These are phyloP conservation scores for Mycena galopus DNA, from an alignment of 768 basidiomycete species.

Conservation along the genomic window DNA sequence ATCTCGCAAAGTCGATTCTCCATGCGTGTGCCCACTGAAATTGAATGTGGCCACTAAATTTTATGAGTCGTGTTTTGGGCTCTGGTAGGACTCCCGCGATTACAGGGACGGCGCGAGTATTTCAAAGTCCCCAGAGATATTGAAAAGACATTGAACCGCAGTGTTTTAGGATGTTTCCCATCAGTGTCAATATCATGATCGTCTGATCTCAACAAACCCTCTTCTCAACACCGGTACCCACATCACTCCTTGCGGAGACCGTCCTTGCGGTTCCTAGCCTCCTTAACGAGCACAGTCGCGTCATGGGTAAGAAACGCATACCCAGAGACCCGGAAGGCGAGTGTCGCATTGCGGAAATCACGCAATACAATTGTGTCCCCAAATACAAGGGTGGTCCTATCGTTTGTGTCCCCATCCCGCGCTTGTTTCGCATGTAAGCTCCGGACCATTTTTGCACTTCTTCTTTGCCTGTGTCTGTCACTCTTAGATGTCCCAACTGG, in stretches of 20 bases:
- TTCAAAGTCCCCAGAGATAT: no score
- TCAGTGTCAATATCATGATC: background rate
- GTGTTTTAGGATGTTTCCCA: background rate
- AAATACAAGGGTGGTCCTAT: constrained; percentile 46
- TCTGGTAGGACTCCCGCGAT: no score
- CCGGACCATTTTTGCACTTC: constrained; percentile 7
- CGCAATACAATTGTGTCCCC: constrained; percentile 75
- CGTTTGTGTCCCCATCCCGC: constrained; percentile 79
- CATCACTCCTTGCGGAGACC: no score
- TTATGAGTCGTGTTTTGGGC: no score
- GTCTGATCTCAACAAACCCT: background rate
- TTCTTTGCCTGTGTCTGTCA: constrained; percentile 10
- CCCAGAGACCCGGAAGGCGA: constrained; percentile 30
- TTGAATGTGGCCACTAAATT: no score
- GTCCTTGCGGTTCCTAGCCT: no score
- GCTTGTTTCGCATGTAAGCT: constrained; percentile 79
- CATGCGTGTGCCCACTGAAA: no score
- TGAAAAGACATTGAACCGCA: no score
- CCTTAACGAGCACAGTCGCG: no score
- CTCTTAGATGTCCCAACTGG: constrained; percentile 69
- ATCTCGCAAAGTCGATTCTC: no score
- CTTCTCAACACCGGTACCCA: no score
- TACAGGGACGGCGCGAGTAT: no score
- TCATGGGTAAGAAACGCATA: constrained; percentile 8
- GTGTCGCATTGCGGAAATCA: constrained; percentile 78